Evolutionary conservation across 2,329 filamentous ascomycete species (phyloP), one percentile per base, ranked within the genome.

Genomic region (Venturia nashicola): DNA sequence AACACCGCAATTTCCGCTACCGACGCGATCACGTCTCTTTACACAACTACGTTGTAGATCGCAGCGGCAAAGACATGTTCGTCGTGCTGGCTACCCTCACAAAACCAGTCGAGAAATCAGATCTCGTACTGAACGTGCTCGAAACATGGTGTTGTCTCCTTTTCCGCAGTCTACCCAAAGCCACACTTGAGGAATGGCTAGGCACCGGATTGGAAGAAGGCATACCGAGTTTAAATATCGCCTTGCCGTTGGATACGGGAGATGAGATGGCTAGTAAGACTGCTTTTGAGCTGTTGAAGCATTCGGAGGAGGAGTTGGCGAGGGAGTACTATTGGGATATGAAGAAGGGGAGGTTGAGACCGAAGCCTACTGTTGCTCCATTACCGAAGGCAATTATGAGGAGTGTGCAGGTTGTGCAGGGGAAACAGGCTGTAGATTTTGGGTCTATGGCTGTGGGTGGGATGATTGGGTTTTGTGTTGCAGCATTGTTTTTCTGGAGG

Each of bases 81-180:
- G 69, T 69, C 3, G 61, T 70, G 6, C 63, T 74, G 1, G 70
- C 70, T 2, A 54, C 27, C 8, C 16, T 65, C 23, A 59, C 62
- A 1, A 40, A 61, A n/a, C 60, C 60, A 3, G 59, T 55, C 12
- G 57, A 43, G 36, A 61, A 48, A 11, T 66, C 63, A 63, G 68
- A 64, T 2, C 43, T 74, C 3, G 23, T 74, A 2, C 51, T 73
- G 12, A 74, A 74, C 64, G 54, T 75, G 6, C 54, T 74, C 18
- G 73, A 75, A 61, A 73, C 73, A 71, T 74, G 72, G 71, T 71
- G 71, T 66, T 67, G 68, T 64, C 66, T 74, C n/a, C 59, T 73
- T 0, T 73, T 75, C 54, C 68, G 70, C 18, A 66, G 67, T 18
- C 62, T 74, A 16, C 72, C 69, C 0, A 7, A 18, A 1, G 43